Evolutionary conservation across 1,284 basidiomycete species (phyloP).

Genomic region (Coriolopsis trogii): DNA sequence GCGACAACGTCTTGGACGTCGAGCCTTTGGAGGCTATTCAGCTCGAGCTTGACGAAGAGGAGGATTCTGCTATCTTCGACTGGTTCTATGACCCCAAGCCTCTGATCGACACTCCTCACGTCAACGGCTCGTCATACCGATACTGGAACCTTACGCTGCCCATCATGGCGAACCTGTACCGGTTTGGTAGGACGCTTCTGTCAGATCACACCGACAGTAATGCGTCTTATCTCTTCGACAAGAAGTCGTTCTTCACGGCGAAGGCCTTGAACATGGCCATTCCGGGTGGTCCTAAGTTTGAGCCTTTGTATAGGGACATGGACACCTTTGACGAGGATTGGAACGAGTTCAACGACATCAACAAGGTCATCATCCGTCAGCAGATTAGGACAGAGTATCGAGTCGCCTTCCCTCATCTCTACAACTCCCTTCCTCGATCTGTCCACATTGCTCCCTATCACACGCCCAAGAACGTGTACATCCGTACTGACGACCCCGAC

Average conservation of each 20-base stretch:
- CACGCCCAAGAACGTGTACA: slow-evolving; percentile 96
- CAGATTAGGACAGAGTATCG: slow-evolving; percentile 99
- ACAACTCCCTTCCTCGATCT: slow-evolving; percentile 97
- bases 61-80: slow-evolving; percentile 93
- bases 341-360: slow-evolving; percentile 99
- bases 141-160: slow-evolving; percentile 93
- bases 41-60: slow-evolving; percentile 92
- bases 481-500: slow-evolving; percentile 98
- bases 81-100: slow-evolving; percentile 99
- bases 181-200: slow-evolving; percentile 90
- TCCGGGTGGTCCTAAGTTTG: slow-evolving; percentile 98
- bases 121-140: slow-evolving; percentile 94
- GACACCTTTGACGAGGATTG: slow-evolving; percentile 99
- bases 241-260: slow-evolving; percentile 97
- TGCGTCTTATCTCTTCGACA: slow-evolving; percentile 93
- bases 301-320: slow-evolving; percentile 93
- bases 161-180: slow-evolving; percentile 96
- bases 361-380: slow-evolving; percentile 99
- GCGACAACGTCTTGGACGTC: slow-evolving; percentile 97
- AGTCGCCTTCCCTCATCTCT: slow-evolving; percentile 98
- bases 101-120: slow-evolving; percentile 82
- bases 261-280: slow-evolving; percentile 99
- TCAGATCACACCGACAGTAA: slow-evolving; percentile 93
- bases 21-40: slow-evolving; percentile 99
- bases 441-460: slow-evolving; percentile 95